Evolutionary conservation across 2,329 filamentous ascomycete species (phyloP), one percentile per base, ranked within the genome.

Genomic region (Curvularia hawaiiensis): DNA sequence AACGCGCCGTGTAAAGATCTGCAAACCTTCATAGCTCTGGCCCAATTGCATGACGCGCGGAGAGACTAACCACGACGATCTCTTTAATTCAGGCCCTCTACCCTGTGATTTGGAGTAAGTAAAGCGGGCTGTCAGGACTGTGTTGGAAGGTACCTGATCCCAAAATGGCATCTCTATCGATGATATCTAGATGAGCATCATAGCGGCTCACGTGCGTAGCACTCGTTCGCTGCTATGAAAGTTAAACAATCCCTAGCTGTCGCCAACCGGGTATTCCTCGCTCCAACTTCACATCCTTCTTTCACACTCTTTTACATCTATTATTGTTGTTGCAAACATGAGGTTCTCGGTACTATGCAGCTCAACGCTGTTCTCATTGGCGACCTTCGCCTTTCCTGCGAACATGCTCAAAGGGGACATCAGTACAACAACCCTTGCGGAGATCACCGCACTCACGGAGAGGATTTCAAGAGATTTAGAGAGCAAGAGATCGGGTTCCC

Each of bases 401-500:
- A 61, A 45, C 50, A 49, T 63, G 41, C 50, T 63, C 52, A 50
- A 61, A 31, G 41, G 40, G 20, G 61, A 63, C 33, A 61, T 61
- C 31, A 56, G 58, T 48, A 45, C 43, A 33, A 48, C 51, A 12
- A 52, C 56, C 12, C 53, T 63, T 46, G 59, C 56, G 26, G 59
- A 63, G 48, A 43, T 59, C 33, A 57, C 59, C 28, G 56, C 49
- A 35, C 39, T 64, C 46, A 53, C 59, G 28, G 59, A 50, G 35
- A 64, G 45, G 41, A 62, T 64, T 4, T 35, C 61, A 33, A 47
- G 48, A n/a, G 50, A 61, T 48, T 16, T 49, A 14, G 49, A 64
- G 28, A 44, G 20, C 7, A 60, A 58, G 52, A 48, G 56, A 24
- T 47, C 49, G 20, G 44, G 35, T 45, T 43, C 50, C 35, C n/a